Conservation (phyloP, 202 grass and related monocot species). For the Saccharum hybrid region DNA sequence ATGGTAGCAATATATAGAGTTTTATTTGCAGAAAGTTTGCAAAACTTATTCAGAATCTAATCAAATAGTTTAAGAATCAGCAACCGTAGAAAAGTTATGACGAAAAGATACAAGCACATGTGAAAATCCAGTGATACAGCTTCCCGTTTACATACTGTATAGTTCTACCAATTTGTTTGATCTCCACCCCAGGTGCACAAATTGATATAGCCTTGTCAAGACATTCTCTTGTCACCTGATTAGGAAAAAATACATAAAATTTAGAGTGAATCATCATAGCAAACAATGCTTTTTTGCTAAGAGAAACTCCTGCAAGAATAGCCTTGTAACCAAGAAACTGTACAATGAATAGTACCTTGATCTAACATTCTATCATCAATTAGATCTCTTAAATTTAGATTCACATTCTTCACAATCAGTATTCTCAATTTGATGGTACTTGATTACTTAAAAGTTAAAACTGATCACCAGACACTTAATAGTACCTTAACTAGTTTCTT, state of each 20-base stretch:
- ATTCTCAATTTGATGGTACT: background rate
- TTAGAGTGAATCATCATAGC: slow-evolving; percentile 27
- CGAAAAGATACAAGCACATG: background rate
- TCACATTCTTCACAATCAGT: background rate
- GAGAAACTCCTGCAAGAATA: slow-evolving; percentile 10
- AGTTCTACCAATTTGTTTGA: slow-evolving; percentile 79
- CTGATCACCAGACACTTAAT: background rate
- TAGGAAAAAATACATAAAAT: slow-evolving; percentile 29
- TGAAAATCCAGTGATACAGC: slow-evolving; percentile 23
- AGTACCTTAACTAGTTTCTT: slow-evolving; percentile 92
- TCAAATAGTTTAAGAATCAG: slow-evolving; percentile 1
- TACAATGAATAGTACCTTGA: too few relatives aligned
- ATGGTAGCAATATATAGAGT: background rate
- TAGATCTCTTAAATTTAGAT: slow-evolving; percentile 31
- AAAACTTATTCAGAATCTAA: slow-evolving; percentile 2
- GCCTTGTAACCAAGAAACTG: too few relatives aligned
- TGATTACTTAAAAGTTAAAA: slow-evolving; percentile 26
- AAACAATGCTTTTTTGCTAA: slow-evolving; percentile 19
- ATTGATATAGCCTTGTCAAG: slow-evolving; percentile 86
- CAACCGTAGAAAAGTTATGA: slow-evolving; percentile 15
- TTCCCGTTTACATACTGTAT: slow-evolving; percentile 81
- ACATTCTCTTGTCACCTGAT: slow-evolving; percentile 90
- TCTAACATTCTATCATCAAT: background rate
- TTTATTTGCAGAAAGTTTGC: background rate
- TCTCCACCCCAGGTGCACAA: slow-evolving; percentile 90